Evolutionary conservation across 2,329 filamentous ascomycete genomes (phyloP), one percentile per base, ranked within the genome.

Genomic region (Penicillium freii): DNA sequence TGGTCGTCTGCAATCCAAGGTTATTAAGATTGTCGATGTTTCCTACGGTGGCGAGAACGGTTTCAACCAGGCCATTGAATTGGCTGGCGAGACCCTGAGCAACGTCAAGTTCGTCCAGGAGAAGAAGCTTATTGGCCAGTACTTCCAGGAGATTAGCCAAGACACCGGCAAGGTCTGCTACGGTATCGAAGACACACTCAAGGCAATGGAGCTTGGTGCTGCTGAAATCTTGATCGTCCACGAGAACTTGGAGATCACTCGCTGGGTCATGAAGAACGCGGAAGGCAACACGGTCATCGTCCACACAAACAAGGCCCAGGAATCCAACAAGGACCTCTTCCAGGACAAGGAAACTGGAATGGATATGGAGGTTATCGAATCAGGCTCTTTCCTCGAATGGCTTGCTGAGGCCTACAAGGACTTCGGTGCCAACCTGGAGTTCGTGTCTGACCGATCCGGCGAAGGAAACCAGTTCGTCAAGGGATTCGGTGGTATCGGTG

Each of bases 21-120:
- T 99, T 71, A 97, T 99, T 84, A 99, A 99, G 81, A 90, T 99
- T 44, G 95, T 99, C 36, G 94, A 99, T 75, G 95, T 99, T 44
- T 97, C 93, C 15, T 99, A 99, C 71, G 94, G 94, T 76, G 94
- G 94, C 68, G 95, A 99, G 81, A 97, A 97, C 82, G 94, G 94
- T 46, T 99, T 99, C 85, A 99, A 99, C 82, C 95, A 99, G 81
- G 94, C 94, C 59, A 99, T 99, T 64, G 94, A 99, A 74, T 79
- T 99, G 70, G 89, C 94, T 27, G 86, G 92, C 8, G 95, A 99
- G 82, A 99, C 94, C 8, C 85, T 99, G 47, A 90, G 92, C 78
- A 99, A 97, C 74, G 94, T 99, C 84, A 99, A 99, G 81, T 99
- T 99, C 77, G 97, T 99, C 75, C 94, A 99, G 79, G 94, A 99